Base-by-base conservation (phyloP, 441 rosid genomes). In the Biscutella laevigata region DNA sequence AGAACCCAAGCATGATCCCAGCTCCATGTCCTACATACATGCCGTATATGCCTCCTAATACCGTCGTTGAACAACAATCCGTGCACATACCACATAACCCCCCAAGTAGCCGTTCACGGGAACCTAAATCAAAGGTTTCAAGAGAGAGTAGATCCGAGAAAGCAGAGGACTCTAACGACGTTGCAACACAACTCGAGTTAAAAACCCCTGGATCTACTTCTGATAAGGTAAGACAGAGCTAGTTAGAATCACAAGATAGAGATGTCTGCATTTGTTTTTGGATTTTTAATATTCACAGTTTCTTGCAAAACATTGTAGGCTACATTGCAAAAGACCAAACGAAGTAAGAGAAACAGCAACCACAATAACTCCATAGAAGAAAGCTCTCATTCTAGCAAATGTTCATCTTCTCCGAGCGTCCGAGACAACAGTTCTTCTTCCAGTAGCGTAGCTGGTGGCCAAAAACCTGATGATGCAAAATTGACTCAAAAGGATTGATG, bases 391-490 rank as follows among this genome's bases (percentile, higher is more conserved):
- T 76, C 86, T 21, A 83, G 88, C 62, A 71, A 81, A 61, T 77
- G 84, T 60, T 85, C 86, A 34, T 85, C 95, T 6, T 78, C 88
- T 44, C 79, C 61, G 10, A 85, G 89, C 50, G 61, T 72, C 42
- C 80, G 80, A 33, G 85, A 79, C 62, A 77, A 81, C 60, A 81
- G 95, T n/a, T n/a, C n/a, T 65, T 81, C 92, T 53, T 77, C 92
- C 14, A 62, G 69, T 72, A 83, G 95, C 42, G 54, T 80, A 42
- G 80, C 59, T 29, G 85, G 81, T 59, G 75, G 74, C 64, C 68
- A 66, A 40, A 77, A 66, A 53, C 67, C 66, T 22, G 76, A 59
- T n/a, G 84, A 74, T 46, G 30, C 55, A 61, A 69, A 68, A 45
- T 72, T 71, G 47, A 19, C 4, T 5, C 3, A 51, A 14, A 39